Percentiles rank a stretch among this genome's conserved stretches.
These are phyloP conservation scores for Cymbidium sinense DNA, from an alignment of 106 monocot genomes.

Conservation along the genomic window DNA sequence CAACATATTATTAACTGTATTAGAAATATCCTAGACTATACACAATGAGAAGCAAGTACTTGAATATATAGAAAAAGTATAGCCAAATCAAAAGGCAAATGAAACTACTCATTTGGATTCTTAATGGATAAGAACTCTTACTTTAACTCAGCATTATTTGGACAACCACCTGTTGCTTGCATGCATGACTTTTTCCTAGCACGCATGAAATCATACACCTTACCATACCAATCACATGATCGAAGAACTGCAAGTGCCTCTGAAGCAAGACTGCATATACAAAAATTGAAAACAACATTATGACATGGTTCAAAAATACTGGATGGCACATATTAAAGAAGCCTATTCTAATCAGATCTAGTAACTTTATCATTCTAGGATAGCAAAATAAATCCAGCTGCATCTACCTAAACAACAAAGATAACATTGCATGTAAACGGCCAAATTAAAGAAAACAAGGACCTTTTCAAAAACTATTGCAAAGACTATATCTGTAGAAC, in stretches of 20 bases:
- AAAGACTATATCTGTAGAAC: not conserved
- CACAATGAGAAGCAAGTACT: not conserved
- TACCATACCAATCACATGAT: conserved; percentile 65
- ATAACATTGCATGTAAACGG: not conserved
- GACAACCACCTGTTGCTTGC: conserved; percentile 14
- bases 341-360: not conserved
- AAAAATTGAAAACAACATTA: not conserved
- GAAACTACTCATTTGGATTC: not conserved
- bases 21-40: no score
- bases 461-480: not conserved
- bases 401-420: not conserved
- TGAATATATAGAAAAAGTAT: conserved; percentile 7
- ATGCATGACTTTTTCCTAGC: conserved; percentile 37
- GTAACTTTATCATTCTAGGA: not conserved
- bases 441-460: conserved; percentile 2
- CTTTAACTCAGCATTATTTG: conserved; percentile 25
- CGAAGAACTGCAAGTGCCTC: conserved; percentile 50
- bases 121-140: conserved; percentile 9
- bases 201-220: conserved; percentile 68
- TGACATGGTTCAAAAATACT: conserved; percentile 4
- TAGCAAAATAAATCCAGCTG: not conserved
- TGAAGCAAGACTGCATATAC: conserved; percentile 42
- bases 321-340: not conserved
- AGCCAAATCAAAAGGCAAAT: not conserved
- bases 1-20: not conserved